Conservation (phyloP, 352 stramenopile species). For the Phytophthora hibernalis region DNA sequence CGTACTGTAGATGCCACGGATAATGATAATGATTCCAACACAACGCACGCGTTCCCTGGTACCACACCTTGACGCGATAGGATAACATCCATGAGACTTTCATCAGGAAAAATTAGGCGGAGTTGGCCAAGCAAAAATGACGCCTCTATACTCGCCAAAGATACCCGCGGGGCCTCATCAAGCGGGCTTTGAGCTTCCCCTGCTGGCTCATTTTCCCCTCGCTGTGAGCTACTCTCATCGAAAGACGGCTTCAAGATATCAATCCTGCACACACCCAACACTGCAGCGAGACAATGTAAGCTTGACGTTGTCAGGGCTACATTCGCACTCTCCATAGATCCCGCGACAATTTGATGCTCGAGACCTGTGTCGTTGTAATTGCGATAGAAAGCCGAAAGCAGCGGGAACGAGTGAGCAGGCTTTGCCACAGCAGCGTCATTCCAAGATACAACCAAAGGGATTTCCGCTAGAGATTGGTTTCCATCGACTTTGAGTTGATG, state of each 20-base stretch:
- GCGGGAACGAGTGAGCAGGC: slow-evolving; percentile 32
- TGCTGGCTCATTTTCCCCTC: too few species aligned
- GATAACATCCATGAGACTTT: slow-evolving; percentile 45
- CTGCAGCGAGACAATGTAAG: slow-evolving; percentile 49
- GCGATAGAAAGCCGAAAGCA: slow-evolving; percentile 52
- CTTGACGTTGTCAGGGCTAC: slow-evolving; percentile 55
- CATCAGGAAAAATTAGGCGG: slow-evolving; percentile 60
- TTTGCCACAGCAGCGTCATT: slow-evolving; percentile 27
- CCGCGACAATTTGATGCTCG: slow-evolving; percentile 41
- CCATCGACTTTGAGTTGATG: not conserved
- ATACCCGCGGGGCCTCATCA: not conserved
- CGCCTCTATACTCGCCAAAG: slow-evolving; percentile 45
- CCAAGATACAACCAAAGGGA: slow-evolving; percentile 46
- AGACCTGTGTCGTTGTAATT: slow-evolving; percentile 56
- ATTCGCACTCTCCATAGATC: slow-evolving; percentile 55
- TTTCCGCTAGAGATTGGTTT: slow-evolving; percentile 8
- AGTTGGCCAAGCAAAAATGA: slow-evolving; percentile 56
- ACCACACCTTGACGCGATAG: slow-evolving; percentile 13
- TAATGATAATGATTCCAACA: slow-evolving; percentile 61
- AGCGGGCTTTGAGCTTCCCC: not conserved
- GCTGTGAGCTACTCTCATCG: not conserved
- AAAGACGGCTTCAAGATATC: not conserved
- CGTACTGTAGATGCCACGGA: slow-evolving; percentile 49
- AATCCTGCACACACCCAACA: slow-evolving; percentile 17
- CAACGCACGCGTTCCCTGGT: slow-evolving; percentile 43